A percentile compares a stretch with the other conserved stretches of the same genome.
Conservation (phyloP, 1,284 basidiomycete genomes). For the Cryptococcus sp. region DNA sequence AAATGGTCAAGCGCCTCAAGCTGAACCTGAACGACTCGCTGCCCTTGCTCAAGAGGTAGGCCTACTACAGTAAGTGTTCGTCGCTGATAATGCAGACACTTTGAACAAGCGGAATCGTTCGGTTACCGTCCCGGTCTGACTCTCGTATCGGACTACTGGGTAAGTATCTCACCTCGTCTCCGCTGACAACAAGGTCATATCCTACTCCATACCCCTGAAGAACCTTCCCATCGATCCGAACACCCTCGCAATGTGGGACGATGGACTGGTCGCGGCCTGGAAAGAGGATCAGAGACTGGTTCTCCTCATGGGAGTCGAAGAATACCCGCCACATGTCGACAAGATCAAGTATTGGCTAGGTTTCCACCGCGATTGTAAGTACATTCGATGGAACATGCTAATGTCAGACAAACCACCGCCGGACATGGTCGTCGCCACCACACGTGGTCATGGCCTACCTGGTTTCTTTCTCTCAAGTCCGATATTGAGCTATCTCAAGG, state of each 20-base stretch:
- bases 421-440: constrained; percentile 11
- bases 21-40: no score
- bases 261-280: constrained; percentile 31
- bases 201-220: constrained; percentile 31
- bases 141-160: constrained; percentile 29
- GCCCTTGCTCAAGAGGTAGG: constrained; percentile 25
- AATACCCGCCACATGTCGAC: constrained; percentile 21
- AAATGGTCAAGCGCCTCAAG: neutral
- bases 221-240: constrained; percentile 31
- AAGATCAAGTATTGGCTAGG: constrained; percentile 22
- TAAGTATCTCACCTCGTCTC: constrained; percentile 2
- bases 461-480: constrained; percentile 25
- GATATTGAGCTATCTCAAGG: constrained; percentile 20
- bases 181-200: constrained; percentile 24
- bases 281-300: constrained; percentile 21
- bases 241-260: constrained; percentile 33
- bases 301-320: constrained; percentile 21
- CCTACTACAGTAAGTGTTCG: neutral
- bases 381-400: neutral
- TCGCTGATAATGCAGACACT: constrained; percentile 21
- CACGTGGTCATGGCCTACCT: constrained; percentile 12
- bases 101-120: constrained; percentile 21
- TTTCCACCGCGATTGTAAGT: constrained; percentile 23
- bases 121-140: constrained; percentile 33
- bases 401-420: constrained; percentile 24